Evolutionary conservation across 352 stramenopile species (phyloP).

Genomic region (Aphanomyces astaci): DNA sequence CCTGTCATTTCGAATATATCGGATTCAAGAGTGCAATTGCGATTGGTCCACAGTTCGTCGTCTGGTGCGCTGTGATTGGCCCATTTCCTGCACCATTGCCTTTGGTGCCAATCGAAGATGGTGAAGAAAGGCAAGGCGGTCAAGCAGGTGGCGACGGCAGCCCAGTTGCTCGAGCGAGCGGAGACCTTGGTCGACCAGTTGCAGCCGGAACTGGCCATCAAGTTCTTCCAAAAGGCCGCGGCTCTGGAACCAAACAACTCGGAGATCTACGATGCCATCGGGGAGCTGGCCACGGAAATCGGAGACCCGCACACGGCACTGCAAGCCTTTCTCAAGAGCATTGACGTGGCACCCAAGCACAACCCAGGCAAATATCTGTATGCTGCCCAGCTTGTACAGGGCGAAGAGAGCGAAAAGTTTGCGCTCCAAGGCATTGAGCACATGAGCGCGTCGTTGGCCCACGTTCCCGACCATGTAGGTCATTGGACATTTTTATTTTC

Average conservation of each 20-base stretch:
- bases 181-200: slow-evolving; percentile 78
- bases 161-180: slow-evolving; percentile 71
- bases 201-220: slow-evolving; percentile 71
- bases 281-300: slow-evolving; percentile 75
- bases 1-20: background rate
- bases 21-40: background rate
- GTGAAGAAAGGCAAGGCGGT: slow-evolving; percentile 11
- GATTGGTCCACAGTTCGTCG: background rate
- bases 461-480: background rate
- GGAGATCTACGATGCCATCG: slow-evolving; percentile 63
- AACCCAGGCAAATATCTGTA: slow-evolving; percentile 85
- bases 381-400: slow-evolving; percentile 62
- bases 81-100: background rate
- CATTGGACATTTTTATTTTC: too few relatives aligned
- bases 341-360: slow-evolving; percentile 49
- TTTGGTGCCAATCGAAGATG: background rate
- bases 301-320: slow-evolving; percentile 69
- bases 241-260: slow-evolving; percentile 59
- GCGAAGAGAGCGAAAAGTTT: slow-evolving; percentile 64
- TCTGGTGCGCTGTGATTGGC: slow-evolving; percentile 3
- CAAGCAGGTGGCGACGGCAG: slow-evolving; percentile 29
- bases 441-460: slow-evolving; percentile 46
- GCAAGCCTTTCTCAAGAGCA: slow-evolving; percentile 62
- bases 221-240: slow-evolving; percentile 79
- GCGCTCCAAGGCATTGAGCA: slow-evolving; percentile 61